Evolutionary conservation across 2,329 filamentous ascomycete genomes (phyloP).

Genomic region (Neocatenulostroma microsporum): DNA sequence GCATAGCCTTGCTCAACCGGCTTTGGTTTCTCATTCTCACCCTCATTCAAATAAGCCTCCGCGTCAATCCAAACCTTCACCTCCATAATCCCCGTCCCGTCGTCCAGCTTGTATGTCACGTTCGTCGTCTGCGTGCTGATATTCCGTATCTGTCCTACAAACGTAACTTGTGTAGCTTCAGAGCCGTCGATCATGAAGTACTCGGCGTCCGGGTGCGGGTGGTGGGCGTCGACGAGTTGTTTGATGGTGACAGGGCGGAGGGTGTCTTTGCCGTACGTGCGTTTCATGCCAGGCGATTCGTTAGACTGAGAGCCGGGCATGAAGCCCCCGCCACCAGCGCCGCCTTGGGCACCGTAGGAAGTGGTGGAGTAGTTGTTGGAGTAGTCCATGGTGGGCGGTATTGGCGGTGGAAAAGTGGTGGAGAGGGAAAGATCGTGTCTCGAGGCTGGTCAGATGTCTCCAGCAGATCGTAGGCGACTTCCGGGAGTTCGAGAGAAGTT

Average conservation of each 20-base stretch:
- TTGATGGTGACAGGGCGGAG: constrained; percentile 93
- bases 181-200: constrained; percentile 71
- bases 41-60: constrained; percentile 33
- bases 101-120: constrained; percentile 86
- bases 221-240: constrained; percentile 76
- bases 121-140: constrained; percentile 83
- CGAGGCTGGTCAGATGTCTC: too few relatives aligned
- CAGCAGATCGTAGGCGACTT: too few relatives aligned
- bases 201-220: constrained; percentile 64
- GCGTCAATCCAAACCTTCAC: constrained; percentile 79
- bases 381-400: constrained; percentile 13
- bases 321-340: constrained; percentile 53
- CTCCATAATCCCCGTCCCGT: constrained; percentile 87
- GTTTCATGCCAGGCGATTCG: constrained; percentile 36
- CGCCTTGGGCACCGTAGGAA: constrained; percentile 49
- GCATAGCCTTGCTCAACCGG: constrained; percentile 71
- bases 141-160: constrained; percentile 84
- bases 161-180: constrained; percentile 64
- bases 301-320: constrained; percentile 42
- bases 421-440: too few relatives aligned
- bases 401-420: too few relatives aligned
- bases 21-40: constrained; percentile 40
- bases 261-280: constrained; percentile 67
- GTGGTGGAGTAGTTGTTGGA: constrained; percentile 45
- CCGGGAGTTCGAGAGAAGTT: too few relatives aligned